phyloP scores from a whole-genome alignment of 2,329 filamentous ascomycete species.

The Cercospora janseana region DNA sequence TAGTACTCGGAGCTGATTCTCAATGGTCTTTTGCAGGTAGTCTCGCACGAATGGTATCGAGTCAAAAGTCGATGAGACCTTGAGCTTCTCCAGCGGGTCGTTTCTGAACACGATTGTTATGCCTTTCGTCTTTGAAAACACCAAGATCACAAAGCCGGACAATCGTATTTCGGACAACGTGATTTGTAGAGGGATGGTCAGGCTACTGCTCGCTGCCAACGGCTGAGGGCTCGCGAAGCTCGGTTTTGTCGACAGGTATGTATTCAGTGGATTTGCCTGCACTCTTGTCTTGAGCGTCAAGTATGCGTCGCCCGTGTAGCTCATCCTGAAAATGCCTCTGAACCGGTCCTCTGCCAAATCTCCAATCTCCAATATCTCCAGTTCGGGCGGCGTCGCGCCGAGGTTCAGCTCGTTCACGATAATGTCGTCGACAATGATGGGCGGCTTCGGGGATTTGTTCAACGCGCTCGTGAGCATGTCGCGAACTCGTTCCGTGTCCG shows the following conservation, averaged over 20 bases:
- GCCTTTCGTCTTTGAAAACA: constrained; percentile 96
- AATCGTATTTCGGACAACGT: constrained; percentile 93
- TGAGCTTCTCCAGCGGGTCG: constrained; percentile 94
- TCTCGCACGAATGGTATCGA: constrained; percentile 98
- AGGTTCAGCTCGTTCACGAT: constrained; percentile 97
- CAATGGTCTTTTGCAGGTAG: constrained; percentile 93
- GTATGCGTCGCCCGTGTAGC: constrained; percentile 91
- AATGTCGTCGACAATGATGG: constrained; percentile 99
- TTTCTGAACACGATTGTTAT: constrained; percentile 96
- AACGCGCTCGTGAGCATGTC: constrained; percentile 92
- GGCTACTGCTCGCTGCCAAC: constrained; percentile 81
- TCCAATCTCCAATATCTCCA: constrained; percentile 97
- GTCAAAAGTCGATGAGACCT: constrained; percentile 98
- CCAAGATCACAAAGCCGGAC: constrained; percentile 93
- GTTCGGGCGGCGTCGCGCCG: constrained; percentile 86
- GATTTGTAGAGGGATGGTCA: constrained; percentile 97
- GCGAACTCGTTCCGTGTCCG: constrained; percentile 86
- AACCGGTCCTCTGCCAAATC: constrained; percentile 96
- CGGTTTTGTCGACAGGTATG: constrained; percentile 87
- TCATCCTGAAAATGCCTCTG: constrained; percentile 99
- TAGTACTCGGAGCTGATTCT: constrained; percentile 83
- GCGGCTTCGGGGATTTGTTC: constrained; percentile 96
- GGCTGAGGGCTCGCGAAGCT: constrained; percentile 90
- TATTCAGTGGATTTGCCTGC: constrained; percentile 96
- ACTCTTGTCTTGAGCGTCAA: constrained; percentile 93